phyloP scores from a whole-genome alignment of 1,284 basidiomycete genomes.

The Leccinum fallax region DNA sequence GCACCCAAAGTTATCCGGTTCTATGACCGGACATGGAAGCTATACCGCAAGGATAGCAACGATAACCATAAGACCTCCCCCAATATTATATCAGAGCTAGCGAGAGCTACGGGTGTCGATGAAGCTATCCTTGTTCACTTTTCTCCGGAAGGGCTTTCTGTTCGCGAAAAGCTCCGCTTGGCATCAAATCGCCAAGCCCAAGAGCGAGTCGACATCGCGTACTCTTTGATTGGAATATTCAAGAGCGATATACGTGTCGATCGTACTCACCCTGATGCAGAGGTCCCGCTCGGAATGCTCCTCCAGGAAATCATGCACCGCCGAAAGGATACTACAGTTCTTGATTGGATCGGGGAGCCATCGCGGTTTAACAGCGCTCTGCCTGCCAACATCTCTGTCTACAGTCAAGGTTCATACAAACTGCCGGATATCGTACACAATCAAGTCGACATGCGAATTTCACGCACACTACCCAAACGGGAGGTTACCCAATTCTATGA shows the following conservation, averaged over 20 bases:
- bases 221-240: conserved; percentile 19
- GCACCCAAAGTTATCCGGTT: conserved; percentile 15
- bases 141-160: conserved; percentile 1
- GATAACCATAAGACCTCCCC: conserved; percentile 13
- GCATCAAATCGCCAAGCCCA: conserved; percentile 19
- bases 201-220: conserved; percentile 14
- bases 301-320: conserved; percentile 17
- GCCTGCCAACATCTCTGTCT: conserved; percentile 14
- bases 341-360: conserved; percentile 21
- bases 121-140: conserved; percentile 3
- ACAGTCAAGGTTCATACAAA: neutral
- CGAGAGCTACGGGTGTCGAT: neutral
- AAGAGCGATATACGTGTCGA: conserved; percentile 7
- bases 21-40: conserved; percentile 9
- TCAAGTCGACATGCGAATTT: neutral
- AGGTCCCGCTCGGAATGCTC: conserved; percentile 16
- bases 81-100: conserved; percentile 6
- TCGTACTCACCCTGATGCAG: conserved; percentile 2
- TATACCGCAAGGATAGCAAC: conserved; percentile 1
- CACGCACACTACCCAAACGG: neutral
- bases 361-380: conserved; percentile 20
- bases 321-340: conserved; percentile 6
- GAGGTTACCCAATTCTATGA: neutral
- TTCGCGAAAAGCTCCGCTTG: conserved; percentile 12
- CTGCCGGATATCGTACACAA: neutral